phyloP scores from a whole-genome alignment of 2,329 filamentous ascomycete species.

The Microthyrium microscopicum region DNA sequence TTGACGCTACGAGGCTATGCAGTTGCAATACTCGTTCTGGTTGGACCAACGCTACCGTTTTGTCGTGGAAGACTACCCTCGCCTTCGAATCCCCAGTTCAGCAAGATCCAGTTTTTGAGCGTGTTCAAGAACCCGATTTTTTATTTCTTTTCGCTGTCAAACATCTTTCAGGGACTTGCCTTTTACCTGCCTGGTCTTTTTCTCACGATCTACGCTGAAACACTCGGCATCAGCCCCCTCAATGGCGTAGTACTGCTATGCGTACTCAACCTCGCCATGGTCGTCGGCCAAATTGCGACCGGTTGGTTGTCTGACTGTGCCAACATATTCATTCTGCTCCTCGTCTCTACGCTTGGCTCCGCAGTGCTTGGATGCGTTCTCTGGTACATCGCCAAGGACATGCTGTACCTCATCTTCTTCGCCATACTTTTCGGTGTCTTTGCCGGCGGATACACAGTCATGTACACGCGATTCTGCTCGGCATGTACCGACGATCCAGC shows the following conservation, averaged over 20 bases:
- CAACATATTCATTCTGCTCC: not conserved
- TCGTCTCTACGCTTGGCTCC: conserved; percentile 6
- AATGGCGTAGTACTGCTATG: conserved; percentile 4
- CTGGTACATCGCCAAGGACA: conserved; percentile 5
- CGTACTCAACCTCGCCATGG: conserved; percentile 2
- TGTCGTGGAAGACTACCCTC: conserved; percentile 2
- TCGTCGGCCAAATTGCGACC: conserved; percentile 1
- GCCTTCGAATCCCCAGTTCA: not conserved
- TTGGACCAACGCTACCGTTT: conserved; percentile 4
- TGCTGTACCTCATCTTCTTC: conserved; percentile 4
- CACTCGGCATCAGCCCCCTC: conserved; percentile 1
- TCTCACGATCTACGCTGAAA: conserved; percentile 3
- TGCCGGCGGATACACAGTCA: conserved; percentile 6
- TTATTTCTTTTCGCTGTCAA: conserved; percentile 5
- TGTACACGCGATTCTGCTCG: conserved; percentile 6
- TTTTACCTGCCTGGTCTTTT: conserved; percentile 7
- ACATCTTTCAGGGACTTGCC: conserved; percentile 6
- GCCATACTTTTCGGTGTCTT: conserved; percentile 6
- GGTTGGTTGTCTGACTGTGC: conserved; percentile 5
- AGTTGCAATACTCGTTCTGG: conserved; percentile 2
- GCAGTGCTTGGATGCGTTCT: not conserved
- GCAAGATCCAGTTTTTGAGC: conserved; percentile 2
- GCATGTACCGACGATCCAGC: conserved; percentile 5
- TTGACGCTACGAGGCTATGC: conserved; percentile 6
- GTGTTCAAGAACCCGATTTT: conserved; percentile 4